Evolutionary conservation across 306 rosid genomes (phyloP).

Genomic region (Parietaria judaica): DNA sequence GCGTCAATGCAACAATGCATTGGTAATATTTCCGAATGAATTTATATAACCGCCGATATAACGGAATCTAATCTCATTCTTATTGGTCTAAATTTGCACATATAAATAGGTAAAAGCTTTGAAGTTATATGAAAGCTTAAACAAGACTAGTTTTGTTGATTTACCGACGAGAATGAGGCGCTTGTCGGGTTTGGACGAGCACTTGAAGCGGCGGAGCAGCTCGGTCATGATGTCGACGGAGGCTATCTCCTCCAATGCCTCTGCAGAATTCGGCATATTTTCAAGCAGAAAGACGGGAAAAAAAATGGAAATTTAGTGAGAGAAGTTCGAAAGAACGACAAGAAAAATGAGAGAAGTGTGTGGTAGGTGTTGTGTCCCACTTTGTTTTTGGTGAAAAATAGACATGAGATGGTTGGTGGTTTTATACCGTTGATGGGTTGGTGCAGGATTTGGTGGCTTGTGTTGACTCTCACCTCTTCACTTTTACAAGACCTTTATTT

Average conservation of each 20-base stretch:
- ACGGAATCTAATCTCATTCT: too few species aligned
- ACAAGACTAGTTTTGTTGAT: too few species aligned
- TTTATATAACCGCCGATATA: too few species aligned
- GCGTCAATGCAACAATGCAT: too few species aligned
- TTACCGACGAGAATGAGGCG: conserved; percentile 18
- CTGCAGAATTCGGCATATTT: conserved; percentile 5
- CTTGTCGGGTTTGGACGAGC: conserved; percentile 13
- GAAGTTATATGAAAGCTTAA: too few species aligned
- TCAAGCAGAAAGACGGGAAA: too few species aligned
- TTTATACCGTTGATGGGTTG: conserved; percentile 2
- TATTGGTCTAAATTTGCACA: too few species aligned
- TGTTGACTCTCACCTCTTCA: not conserved
- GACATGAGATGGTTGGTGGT: not conserved
- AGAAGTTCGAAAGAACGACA: not conserved
- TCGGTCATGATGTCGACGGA: conserved; percentile 11
- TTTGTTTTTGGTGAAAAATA: not conserved
- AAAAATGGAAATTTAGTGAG: not conserved
- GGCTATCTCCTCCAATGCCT: conserved; percentile 9
- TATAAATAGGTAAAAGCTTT: too few species aligned
- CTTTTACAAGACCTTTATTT: not conserved
- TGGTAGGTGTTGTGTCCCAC: conserved; percentile 2
- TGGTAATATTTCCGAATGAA: too few species aligned
- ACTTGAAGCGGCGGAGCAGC: conserved; percentile 12
- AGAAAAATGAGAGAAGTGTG: not conserved
- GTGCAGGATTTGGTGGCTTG: not conserved